Evolutionary conservation across 2,329 filamentous ascomycete species (phyloP), one percentile per base, ranked within the genome.

Genomic region (Apiospora hydei): DNA sequence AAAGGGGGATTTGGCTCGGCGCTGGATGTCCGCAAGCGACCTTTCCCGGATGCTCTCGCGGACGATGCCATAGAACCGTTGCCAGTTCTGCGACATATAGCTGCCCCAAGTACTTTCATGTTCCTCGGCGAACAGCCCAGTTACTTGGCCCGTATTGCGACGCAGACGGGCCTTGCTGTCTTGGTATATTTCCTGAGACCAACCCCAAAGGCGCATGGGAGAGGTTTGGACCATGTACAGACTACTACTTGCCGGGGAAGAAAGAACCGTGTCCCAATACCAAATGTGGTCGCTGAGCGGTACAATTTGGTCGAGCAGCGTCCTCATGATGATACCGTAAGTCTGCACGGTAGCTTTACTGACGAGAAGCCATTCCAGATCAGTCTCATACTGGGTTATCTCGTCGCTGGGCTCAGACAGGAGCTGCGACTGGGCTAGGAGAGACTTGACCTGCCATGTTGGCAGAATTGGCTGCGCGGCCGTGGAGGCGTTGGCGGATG

Each of bases 211-310:
- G 24, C 93, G 88, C 53, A 92, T 77, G 0, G 96, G 96, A 0
- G 92, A 94, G 0, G 92, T 98, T 81, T 99, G 96, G 11, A 97
- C 83, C 18, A 94, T 92, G 82, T 98, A 98, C 4, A 98, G 81
- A 44, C 91, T 92, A 75, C 93, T 95, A 78, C 92, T 94, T 68
- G 90, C 88, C 76, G 94, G 92, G 0, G 94, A 97, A 13, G 90
- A 89, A 43, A 98, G 84, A 1, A 98, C 89, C 76, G 96, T 93
- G 78, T 98, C 94, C 96, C 96, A 99, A 81, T 98, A 98, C 90
- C 93, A 95, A 34, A 98, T 92, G 76, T 98, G 95, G 75, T 98
- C 92, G 77, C 91, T 93, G 24, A 99, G 83, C 0, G 92, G 92
- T 14, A 96, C 91, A 14, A 95, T 97, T 77, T 96, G 93, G 71